A percentile compares a stretch with the other conserved stretches of the same genome.
Evolutionary conservation across 441 rosid species (phyloP).

Genomic region (Eruca vesicaria): DNA sequence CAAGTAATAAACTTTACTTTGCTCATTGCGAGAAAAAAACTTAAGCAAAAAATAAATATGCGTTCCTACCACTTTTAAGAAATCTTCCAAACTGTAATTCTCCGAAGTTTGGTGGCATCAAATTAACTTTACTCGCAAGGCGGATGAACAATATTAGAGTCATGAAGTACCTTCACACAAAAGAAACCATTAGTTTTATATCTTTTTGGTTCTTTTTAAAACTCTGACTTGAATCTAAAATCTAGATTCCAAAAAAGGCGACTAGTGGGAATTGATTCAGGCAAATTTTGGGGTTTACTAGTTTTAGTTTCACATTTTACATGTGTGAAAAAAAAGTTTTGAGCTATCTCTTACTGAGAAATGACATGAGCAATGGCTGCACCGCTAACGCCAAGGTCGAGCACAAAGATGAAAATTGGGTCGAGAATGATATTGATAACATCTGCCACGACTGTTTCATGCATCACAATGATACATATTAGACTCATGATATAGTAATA

Average conservation of each 20-base stretch:
- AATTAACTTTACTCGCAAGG: constrained; percentile 48
- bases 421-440: constrained; percentile 52
- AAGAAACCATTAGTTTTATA: background rate
- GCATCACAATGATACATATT: background rate
- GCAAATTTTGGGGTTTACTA: background rate
- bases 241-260: no score
- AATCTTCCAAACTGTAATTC: constrained; percentile 43
- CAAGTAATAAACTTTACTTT: background rate
- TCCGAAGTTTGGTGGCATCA: constrained; percentile 52
- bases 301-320: background rate
- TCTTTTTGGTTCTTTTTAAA: no score
- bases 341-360: constrained; percentile 54
- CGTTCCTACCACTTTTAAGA: constrained; percentile 52
- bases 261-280: no score
- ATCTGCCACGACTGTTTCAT: constrained; percentile 58
- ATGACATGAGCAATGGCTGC: constrained; percentile 79
- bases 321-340: constrained; percentile 12
- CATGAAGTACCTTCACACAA: constrained; percentile 47
- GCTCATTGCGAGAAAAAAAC: background rate
- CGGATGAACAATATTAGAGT: constrained; percentile 48
- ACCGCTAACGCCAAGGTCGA: constrained; percentile 59
- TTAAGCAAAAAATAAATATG: background rate
- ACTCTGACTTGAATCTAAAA: no score
- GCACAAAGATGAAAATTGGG: constrained; percentile 59
- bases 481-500: background rate